Evolutionary conservation across 805 yeast species (phyloP), one percentile per base, ranked within the genome.

Genomic region (Kluyveromyces lactis): DNA sequence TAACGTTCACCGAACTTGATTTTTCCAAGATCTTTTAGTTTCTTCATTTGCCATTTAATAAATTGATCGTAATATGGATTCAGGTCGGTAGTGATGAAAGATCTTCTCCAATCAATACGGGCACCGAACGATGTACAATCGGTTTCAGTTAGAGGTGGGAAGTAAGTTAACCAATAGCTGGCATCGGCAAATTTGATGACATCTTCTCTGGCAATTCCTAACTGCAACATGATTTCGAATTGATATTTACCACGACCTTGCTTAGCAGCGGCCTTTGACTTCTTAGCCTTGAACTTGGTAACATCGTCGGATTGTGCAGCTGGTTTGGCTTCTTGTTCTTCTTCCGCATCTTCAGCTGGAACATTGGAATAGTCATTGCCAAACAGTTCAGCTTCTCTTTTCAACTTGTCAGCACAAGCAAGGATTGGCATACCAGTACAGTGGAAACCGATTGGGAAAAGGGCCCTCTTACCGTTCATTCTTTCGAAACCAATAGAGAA

Each of bases 391-490:
- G 89, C 71, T 70, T 92, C 98, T 63, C 98, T 79, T 58, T 77
- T 77, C 58, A 92, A 73, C 67, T 92, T 90, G 67, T 90, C 98
- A 36, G 98, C 97, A 55, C 95, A 75, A 21, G 97, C 90, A 60
- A 78, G 73, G 62, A 92, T 92, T 40, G 98, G 97, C 96, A 92
- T 83, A 72, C 98, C 98, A 26, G 98, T 92, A 75, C 98, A 92
- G 67, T 92, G 98, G 81, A 90, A 92, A 36, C 98, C 98, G 42
- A 92, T 73, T 38, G 98, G 97, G 68, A 86, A 92, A 45, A 89
- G 69, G 27, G 96, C 95, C 53, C 83, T 75, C 66, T 82, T 86
- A 50, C 97, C 97, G 56, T 74, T 74, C 90, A 92, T 83, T 67
- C 97, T 79, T 69, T 92, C 95, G 58, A 82, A 92, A 40, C 97